Evolutionary conservation across 306 rosid species (phyloP), one percentile per base, ranked within the genome.

Genomic region (Prunus mume): DNA sequence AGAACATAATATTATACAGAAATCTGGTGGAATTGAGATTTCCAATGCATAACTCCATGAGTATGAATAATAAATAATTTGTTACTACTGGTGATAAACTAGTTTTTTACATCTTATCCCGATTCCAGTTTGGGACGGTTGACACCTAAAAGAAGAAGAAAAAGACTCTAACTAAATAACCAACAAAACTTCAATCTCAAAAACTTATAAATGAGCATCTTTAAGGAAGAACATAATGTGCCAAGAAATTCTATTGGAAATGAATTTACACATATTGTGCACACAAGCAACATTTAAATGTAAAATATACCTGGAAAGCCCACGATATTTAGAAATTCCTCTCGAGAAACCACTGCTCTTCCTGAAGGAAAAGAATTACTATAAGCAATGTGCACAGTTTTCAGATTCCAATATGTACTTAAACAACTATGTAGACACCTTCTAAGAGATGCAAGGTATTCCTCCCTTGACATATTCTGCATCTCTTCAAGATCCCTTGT

Each of bases 281-380:
- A 67, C 45, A 76, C 52, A 63, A 50, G 63, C 47, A 62, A 73
- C 34, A 50, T 52, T 78, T 41, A 67, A 72, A 77, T 72, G 41
- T 74, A 62, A n/a, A 80, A 46, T 78, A 66, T 83, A 92, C 99
- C 99, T 95, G 34, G 99, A 87, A 62, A 95, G 93, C 60, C 91
- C 97, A 27, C 97, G 96, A 84, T 89, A 95, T 87, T 92, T 96
- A 78, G 99, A 85, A 62, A 96, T 80, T 81, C 99, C 99, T 85
- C 97, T 86, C 14, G 99, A 92, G 87, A 96, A 96, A 17, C 99
- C 99, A 75, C 99, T 96, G 90, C 99, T 96, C 88, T 96, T 96
- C 89, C 99, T 96, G 96, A 81, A 80, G 51, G 77, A 73, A 73
- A 65, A 72, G 77, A 63, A 85, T 52, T 68, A 73, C 25, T 12